Conservation (phyloP, 2,329 filamentous ascomycete genomes). For the Phialocephala subalpina region DNA sequence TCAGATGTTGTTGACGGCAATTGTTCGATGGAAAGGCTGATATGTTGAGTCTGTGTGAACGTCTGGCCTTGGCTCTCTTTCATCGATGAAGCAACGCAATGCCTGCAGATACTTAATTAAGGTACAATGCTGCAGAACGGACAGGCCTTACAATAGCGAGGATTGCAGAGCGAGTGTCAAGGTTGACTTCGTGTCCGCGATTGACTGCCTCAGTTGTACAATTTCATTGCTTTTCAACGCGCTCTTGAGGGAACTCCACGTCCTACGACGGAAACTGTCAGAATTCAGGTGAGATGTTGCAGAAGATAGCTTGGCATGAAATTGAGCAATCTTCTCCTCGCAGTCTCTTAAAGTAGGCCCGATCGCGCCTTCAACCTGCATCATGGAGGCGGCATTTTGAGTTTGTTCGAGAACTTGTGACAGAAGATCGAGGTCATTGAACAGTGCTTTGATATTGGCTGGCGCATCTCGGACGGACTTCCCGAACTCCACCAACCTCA, state of each 20-base stretch:
- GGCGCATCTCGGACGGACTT: constrained; percentile 25
- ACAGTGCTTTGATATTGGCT: constrained; percentile 7
- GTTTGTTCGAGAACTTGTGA: constrained; percentile 1
- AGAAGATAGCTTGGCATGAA: not conserved
- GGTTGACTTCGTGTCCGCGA: constrained; percentile 16
- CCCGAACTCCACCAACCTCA: constrained; percentile 21
- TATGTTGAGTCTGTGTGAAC: not conserved
- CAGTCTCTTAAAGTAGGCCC: constrained; percentile 10
- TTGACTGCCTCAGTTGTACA: constrained; percentile 1
- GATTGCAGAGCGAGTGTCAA: constrained; percentile 9
- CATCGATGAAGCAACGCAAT: not conserved
- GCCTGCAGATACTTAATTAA: not conserved
- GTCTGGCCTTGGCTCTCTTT: not conserved
- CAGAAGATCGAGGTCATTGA: constrained; percentile 16
- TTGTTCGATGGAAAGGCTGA: not conserved
- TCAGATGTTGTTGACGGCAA: not conserved
- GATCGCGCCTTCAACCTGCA: not conserved
- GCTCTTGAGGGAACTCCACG: constrained; percentile 2
- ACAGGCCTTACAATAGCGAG: constrained; percentile 13
- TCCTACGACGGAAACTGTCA: not conserved
- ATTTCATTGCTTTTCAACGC: constrained; percentile 14
- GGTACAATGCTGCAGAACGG: not conserved
- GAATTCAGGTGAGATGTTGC: not conserved
- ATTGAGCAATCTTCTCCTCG: not conserved
- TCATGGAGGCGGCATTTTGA: not conserved